These are phyloP conservation scores for Calamus simplicifolius DNA, from an alignment of 176 grass and related monocot genomes.

Conservation along the genomic window DNA sequence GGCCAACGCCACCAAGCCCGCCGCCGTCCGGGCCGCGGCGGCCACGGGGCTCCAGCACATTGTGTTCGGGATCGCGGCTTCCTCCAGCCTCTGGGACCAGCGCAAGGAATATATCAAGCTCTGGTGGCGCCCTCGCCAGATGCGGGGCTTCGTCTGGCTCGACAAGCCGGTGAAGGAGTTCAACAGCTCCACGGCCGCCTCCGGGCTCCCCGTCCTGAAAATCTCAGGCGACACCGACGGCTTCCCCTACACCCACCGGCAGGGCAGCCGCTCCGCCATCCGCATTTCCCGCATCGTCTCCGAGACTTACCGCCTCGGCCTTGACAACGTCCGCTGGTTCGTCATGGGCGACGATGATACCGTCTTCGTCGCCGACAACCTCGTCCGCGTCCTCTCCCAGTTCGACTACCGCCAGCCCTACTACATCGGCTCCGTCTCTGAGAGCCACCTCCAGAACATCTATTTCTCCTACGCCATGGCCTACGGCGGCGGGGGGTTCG, in stretches of 20 bases:
- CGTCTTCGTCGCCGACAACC: conserved; percentile 82
- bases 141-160: conserved; percentile 94
- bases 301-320: conserved; percentile 73
- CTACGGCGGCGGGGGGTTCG: conserved; percentile 91
- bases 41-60: conserved; percentile 79
- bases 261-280: conserved; percentile 78
- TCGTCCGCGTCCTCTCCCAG: conserved; percentile 51
- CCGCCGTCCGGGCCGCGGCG: background rate
- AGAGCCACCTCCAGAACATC: conserved; percentile 91
- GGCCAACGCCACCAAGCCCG: background rate
- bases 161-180: conserved; percentile 72
- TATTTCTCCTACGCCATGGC: conserved; percentile 97
- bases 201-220: conserved; percentile 52
- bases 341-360: conserved; percentile 99
- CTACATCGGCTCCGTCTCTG: conserved; percentile 92
- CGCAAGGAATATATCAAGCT: conserved; percentile 96
- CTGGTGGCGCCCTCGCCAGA: conserved; percentile 71
- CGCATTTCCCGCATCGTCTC: conserved; percentile 97
- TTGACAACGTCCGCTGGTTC: conserved; percentile 69
- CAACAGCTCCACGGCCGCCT: conserved; percentile 38
- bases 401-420: conserved; percentile 84
- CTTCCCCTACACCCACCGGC: conserved; percentile 80
- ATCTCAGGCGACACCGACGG: conserved; percentile 66
- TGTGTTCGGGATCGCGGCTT: conserved; percentile 96
- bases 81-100: conserved; percentile 66